Conservation (phyloP, 169 alveolate genomes). For the Plasmodium gonderi region DNA sequence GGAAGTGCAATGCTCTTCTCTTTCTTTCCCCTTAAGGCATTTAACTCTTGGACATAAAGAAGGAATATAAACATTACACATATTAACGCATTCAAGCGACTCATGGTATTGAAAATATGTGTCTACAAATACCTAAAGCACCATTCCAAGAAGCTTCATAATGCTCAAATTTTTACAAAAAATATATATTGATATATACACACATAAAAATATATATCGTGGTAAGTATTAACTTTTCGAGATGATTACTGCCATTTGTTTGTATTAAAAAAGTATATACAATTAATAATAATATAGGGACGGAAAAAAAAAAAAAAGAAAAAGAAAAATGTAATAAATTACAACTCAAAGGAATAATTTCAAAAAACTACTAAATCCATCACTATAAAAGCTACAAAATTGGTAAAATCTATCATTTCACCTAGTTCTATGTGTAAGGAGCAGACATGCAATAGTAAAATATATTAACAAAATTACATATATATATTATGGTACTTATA, state of each 20-base stretch:
- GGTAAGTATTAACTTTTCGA: not conserved
- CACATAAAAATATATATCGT: not conserved
- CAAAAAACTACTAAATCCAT: not conserved
- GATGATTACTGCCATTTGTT: not conserved
- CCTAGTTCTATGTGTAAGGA: not conserved
- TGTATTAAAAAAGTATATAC: not conserved
- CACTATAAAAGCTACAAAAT: not conserved
- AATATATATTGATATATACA: not conserved
- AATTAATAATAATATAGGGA: not conserved
- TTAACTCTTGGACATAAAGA: conserved; percentile 10
- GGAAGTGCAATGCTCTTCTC: not conserved
- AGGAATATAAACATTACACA: not conserved
- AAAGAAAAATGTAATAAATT: not conserved
- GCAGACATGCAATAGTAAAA: not conserved
- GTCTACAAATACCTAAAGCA: not conserved
- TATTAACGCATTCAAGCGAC: not conserved
- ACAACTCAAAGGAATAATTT: not conserved
- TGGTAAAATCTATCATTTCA: not conserved
- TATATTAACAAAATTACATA: not conserved
- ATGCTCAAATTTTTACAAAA: not conserved
- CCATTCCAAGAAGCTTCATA: conserved; percentile 5
- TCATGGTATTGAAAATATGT: conserved; percentile 13
- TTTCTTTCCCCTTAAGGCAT: conserved; percentile 9
- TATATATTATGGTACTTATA: not conserved
- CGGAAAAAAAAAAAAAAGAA: conserved; percentile 1